Conservation (phyloP, 2,329 filamentous ascomycete genomes). For the Aureobasidium sp. region DNA sequence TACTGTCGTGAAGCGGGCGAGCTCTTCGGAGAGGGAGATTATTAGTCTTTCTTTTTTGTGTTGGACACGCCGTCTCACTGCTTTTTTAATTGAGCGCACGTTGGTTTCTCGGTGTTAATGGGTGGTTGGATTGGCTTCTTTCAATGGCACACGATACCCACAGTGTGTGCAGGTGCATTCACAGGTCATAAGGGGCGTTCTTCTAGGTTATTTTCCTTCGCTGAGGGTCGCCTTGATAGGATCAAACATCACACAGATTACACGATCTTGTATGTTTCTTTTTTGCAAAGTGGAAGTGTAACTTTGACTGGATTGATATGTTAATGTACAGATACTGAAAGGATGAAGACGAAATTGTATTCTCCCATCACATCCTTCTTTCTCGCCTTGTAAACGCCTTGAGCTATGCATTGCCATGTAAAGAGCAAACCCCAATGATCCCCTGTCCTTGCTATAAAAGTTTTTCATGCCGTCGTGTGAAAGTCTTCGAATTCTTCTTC, state of each 20-base stretch:
- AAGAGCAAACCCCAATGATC: background rate
- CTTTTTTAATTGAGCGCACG: background rate
- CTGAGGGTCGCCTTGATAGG: background rate
- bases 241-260: background rate
- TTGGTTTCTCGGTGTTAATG: background rate
- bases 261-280: no score
- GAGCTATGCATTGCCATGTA: conserved; percentile 8
- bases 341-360: background rate
- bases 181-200: background rate
- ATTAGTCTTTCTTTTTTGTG: background rate
- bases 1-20: conserved; percentile 90
- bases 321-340: background rate
- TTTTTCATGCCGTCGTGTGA: background rate
- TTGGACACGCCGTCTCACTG: background rate
- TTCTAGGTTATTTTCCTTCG: background rate
- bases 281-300: background rate
- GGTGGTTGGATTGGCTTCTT: background rate
- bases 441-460: background rate
- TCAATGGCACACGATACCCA: background rate
- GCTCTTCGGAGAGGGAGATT: conserved; percentile 62
- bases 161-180: background rate
- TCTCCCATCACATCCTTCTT: background rate
- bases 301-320: background rate
- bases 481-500: background rate
- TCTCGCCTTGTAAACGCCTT: background rate